Percentiles rank a stretch among this genome's conserved stretches.
Evolutionary conservation across 208 protist species (phyloP).

Genomic region (Trypanosoma cruzi): DNA sequence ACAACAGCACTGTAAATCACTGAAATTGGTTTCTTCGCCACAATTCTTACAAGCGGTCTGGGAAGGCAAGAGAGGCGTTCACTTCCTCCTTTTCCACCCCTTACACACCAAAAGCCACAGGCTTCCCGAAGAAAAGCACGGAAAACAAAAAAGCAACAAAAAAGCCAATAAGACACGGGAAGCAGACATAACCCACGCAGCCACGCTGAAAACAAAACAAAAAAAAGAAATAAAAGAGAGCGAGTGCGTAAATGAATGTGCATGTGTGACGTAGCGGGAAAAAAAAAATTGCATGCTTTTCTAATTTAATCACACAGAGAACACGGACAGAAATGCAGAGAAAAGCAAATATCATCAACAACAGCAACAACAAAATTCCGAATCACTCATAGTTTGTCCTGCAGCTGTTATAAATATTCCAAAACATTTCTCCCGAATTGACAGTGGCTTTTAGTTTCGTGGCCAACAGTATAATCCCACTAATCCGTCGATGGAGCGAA

Average conservation of each 20-base stretch:
- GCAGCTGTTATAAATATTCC: conserved; percentile 50
- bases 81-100: neutral
- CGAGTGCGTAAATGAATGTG: neutral
- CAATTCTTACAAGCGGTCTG: neutral
- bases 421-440: conserved; percentile 73
- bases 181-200: neutral
- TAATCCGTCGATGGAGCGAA: conserved; percentile 96
- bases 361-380: neutral
- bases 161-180: neutral
- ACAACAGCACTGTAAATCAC: neutral
- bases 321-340: conserved; percentile 9
- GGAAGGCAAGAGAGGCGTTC: neutral
- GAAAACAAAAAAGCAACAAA: neutral
- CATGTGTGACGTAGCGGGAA: neutral
- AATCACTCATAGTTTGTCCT: conserved; percentile 11
- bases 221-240: neutral
- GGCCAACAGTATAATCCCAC: conserved; percentile 94
- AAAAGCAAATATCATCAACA: conserved; percentile 25
- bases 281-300: too few relatives aligned
- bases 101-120: neutral
- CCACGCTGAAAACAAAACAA: neutral
- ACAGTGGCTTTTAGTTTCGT: conserved; percentile 89
- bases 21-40: neutral
- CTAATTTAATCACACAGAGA: too few relatives aligned
- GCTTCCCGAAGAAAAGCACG: neutral